phyloP scores from a whole-genome alignment of 225 moss, liverwort and hornwort species.

The Takakia lepidozioides region DNA sequence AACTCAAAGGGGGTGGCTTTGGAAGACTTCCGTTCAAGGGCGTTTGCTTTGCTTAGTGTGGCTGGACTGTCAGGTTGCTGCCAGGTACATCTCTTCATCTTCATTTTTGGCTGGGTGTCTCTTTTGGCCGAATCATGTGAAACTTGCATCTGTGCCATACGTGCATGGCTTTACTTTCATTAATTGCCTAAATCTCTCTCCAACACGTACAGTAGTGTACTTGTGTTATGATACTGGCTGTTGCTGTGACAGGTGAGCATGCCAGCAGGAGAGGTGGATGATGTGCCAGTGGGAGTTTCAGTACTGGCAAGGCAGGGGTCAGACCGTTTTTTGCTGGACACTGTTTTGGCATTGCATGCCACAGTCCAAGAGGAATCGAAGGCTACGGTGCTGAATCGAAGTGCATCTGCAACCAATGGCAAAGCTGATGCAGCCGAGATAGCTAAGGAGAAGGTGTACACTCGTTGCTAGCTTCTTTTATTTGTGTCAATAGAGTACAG shows the following conservation, averaged over 20 bases:
- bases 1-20: constrained; percentile 49
- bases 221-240: too few relatives aligned
- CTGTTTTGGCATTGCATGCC: constrained; percentile 60
- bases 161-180: too few relatives aligned
- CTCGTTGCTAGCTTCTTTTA: background rate
- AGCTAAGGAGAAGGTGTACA: constrained; percentile 86
- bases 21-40: constrained; percentile 50
- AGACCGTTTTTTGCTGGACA: constrained; percentile 89
- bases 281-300: constrained; percentile 70
- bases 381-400: constrained; percentile 10
- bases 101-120: background rate
- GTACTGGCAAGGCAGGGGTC: constrained; percentile 87
- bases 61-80: constrained; percentile 95
- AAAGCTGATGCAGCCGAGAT: constrained; percentile 62
- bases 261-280: constrained; percentile 62
- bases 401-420: constrained; percentile 24
- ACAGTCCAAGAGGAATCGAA: constrained; percentile 69
- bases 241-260: constrained; percentile 78
- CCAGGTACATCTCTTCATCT: constrained; percentile 42
- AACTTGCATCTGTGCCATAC: too few relatives aligned
- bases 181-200: too few relatives aligned
- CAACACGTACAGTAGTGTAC: too few relatives aligned
- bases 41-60: constrained; percentile 64
- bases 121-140: too few relatives aligned
- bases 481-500: too few relatives aligned